These are phyloP conservation scores for Fusarium sp. DNA, from an alignment of 2,329 filamentous ascomycete species.

Conservation along the genomic window DNA sequence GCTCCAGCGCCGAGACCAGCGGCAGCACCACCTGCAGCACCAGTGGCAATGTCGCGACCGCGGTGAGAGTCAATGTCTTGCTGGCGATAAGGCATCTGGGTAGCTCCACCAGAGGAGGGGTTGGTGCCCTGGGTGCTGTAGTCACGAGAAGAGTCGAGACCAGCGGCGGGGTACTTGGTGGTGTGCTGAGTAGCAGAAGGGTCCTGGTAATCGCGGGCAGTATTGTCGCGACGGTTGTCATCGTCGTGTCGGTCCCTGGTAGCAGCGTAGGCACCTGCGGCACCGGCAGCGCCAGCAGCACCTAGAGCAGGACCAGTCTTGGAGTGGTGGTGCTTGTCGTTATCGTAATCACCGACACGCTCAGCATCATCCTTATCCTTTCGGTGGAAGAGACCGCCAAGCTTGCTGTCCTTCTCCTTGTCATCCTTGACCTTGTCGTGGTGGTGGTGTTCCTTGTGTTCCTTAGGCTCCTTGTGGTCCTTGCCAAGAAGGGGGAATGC, in stretches of 20 bases:
- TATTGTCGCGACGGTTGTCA: background rate
- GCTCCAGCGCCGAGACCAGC: constrained; percentile 20
- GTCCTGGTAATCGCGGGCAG: background rate
- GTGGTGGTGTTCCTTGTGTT: background rate
- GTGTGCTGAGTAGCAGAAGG: background rate
- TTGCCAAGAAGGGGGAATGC: constrained; percentile 27
- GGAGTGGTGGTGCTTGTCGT: constrained; percentile 12
- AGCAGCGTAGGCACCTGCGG: constrained; percentile 31
- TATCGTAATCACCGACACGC: background rate
- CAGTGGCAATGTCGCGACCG: background rate
- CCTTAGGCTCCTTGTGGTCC: constrained; percentile 14
- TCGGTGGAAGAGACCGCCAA: constrained; percentile 20
- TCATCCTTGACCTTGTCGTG: constrained; percentile 14
- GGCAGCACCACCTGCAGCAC: background rate
- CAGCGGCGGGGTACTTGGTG: constrained; percentile 7
- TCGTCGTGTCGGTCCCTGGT: constrained; percentile 18
- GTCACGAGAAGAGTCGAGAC: background rate
- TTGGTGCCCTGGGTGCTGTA: background rate
- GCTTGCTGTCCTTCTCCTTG: constrained; percentile 24
- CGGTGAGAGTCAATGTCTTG: background rate
- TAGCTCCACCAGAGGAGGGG: background rate
- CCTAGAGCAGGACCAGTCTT: constrained; percentile 27
- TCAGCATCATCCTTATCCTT: constrained; percentile 13
- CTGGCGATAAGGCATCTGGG: background rate
- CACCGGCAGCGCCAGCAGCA: constrained; percentile 30